Conservation (phyloP, 2,329 filamentous ascomycete genomes). For the Hypocreales sp. region DNA sequence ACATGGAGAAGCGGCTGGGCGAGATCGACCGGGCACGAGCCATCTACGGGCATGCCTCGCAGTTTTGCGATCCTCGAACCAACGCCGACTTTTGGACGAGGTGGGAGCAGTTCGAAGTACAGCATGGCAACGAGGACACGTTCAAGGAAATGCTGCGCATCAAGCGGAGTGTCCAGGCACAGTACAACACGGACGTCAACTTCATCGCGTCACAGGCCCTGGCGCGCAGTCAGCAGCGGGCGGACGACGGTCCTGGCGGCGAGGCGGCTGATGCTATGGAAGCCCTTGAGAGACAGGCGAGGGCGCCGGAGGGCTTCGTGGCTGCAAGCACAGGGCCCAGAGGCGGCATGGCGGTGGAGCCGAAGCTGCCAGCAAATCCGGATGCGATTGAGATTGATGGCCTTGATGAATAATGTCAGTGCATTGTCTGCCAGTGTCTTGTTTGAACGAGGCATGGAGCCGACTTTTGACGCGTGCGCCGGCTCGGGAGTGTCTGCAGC, state of each 20-base stretch:
- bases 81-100: conserved; percentile 86
- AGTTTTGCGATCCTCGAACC: conserved; percentile 91
- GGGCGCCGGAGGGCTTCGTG: conserved; percentile 81
- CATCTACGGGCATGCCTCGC: conserved; percentile 91
- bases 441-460: no score
- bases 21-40: conserved; percentile 91
- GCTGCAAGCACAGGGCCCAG: conserved; percentile 64
- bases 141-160: conserved; percentile 99
- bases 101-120: conserved; percentile 95
- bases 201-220: conserved; percentile 95
- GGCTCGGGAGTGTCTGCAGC: no score
- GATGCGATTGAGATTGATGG: conserved; percentile 74
- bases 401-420: no score
- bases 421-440: no score
- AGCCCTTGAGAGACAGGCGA: conserved; percentile 73
- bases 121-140: conserved; percentile 97
- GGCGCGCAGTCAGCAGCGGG: conserved; percentile 59
- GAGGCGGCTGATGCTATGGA: conserved; percentile 70
- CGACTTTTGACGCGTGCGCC: no score
- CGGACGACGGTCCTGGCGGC: conserved; percentile 24
- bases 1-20: conserved; percentile 83
- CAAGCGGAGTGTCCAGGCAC: conserved; percentile 91
- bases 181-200: conserved; percentile 98
- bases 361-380: conserved; percentile 48
- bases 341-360: conserved; percentile 25